Evolutionary conservation across 2,329 filamentous ascomycete species (phyloP).

Genomic region (Lanzia echinophila): DNA sequence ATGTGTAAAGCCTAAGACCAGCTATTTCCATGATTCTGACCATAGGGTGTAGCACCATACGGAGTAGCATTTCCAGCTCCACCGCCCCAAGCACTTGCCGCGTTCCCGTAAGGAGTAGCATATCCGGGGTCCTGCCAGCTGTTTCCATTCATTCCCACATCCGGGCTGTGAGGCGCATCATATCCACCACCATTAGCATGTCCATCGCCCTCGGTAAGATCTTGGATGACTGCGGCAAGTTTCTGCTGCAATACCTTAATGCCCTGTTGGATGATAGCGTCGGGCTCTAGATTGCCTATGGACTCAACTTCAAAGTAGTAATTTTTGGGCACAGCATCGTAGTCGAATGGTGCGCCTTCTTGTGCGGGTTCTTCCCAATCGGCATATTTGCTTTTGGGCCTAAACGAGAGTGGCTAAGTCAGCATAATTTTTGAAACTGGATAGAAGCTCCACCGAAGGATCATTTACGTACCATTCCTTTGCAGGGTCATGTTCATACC

Average conservation of each 20-base stretch:
- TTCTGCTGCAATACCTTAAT: slow-evolving; percentile 88
- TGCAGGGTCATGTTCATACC: slow-evolving; percentile 81
- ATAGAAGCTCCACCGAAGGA: neutral
- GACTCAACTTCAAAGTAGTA: slow-evolving; percentile 96
- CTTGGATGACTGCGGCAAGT: slow-evolving; percentile 70
- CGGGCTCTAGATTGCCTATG: slow-evolving; percentile 79
- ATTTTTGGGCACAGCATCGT: slow-evolving; percentile 71
- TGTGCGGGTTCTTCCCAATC: slow-evolving; percentile 72
- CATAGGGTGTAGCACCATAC: slow-evolving; percentile 56
- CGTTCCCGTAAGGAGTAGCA: slow-evolving; percentile 60
- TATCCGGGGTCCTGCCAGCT: slow-evolving; percentile 57
- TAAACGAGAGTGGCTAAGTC: slow-evolving; percentile 31
- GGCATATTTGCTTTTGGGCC: slow-evolving; percentile 76
- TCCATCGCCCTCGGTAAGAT: slow-evolving; percentile 51
- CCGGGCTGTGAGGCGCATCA: slow-evolving; percentile 59
- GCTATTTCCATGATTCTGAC: slow-evolving; percentile 26
- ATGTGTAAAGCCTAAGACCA: slow-evolving; percentile 18
- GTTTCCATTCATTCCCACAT: slow-evolving; percentile 46
- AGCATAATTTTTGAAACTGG: slow-evolving; percentile 12
- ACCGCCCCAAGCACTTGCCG: slow-evolving; percentile 60
- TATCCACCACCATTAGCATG: slow-evolving; percentile 42
- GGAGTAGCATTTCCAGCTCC: slow-evolving; percentile 47
- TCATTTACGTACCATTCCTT: slow-evolving; percentile 67
- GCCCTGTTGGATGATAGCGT: slow-evolving; percentile 80
- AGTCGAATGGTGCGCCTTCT: slow-evolving; percentile 85